Evolutionary conservation across 495 filamentous ascomycete species (phyloP).

Genomic region (Penicillium canescens): DNA sequence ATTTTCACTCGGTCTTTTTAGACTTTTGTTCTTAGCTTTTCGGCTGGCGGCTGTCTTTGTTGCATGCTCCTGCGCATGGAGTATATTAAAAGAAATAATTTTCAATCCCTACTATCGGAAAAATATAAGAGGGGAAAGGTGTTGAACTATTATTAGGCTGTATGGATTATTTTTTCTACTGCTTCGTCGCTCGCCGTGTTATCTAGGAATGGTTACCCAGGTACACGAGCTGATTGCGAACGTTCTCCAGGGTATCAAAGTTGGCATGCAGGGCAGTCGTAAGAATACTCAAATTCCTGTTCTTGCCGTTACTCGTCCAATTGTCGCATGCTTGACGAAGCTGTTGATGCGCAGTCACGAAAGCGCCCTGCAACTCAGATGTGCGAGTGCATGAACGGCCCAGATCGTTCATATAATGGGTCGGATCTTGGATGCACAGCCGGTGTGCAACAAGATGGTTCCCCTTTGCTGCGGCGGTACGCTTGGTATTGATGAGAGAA

Average conservation of each 20-base stretch:
- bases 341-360: constrained; percentile 23
- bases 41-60: not conserved
- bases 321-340: constrained; percentile 20
- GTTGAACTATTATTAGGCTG: too few species aligned
- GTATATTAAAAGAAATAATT: too few species aligned
- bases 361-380: constrained; percentile 28
- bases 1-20: constrained; percentile 10
- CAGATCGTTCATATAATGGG: constrained; percentile 56
- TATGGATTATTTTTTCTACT: too few species aligned
- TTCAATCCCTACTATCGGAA: too few species aligned
- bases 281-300: constrained; percentile 27
- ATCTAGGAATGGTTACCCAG: not conserved
- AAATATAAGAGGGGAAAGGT: too few species aligned
- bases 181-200: too few species aligned
- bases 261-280: constrained; percentile 29
- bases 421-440: constrained; percentile 62
- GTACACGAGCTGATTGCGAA: constrained; percentile 13
- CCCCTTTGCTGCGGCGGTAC: constrained; percentile 26
- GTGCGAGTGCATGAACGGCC: constrained; percentile 42
- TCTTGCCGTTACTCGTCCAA: constrained; percentile 15
- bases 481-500: constrained; percentile 36
- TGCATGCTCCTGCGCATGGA: too few species aligned
- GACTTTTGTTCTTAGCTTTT: not conserved
- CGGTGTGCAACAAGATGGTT: constrained; percentile 28
- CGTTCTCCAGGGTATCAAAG: constrained; percentile 32